Evolutionary conservation across 1,139 yeast species (phyloP), one percentile per base, ranked within the genome.

Genomic region (Yamadazyma jaroonii): DNA sequence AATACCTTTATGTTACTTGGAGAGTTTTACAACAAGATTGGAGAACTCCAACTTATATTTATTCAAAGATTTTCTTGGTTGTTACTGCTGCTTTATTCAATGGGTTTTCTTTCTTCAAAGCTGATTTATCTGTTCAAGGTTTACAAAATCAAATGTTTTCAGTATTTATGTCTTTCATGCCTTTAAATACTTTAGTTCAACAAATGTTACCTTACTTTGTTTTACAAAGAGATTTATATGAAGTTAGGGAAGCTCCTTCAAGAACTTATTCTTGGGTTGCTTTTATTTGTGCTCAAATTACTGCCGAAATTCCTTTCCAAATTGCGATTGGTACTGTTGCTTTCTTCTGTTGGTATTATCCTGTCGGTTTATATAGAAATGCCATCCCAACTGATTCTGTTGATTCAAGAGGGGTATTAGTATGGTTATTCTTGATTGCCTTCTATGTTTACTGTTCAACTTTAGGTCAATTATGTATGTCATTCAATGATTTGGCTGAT

Each of bases 201-300:
- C 95, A 87, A 59, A 76, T 81, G 67, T 65, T 86, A 53, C 94
- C 95, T 31, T 67, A 74, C 40, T 86, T 72, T 55, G 81, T 83
- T 34, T 59, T 64, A 34, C 95, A 84, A 59, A 79, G 96, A 62
- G 80, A 80, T 49, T 66, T 89, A 34, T 89, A 86, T 56, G 96
- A 87, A 57, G 90, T 83, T n/a, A 79, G 96, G 57, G 97, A 89
- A 61, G 78, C 95, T 29, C 96, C 96, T 15, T 72, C 79, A 0
- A 71, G 71, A 50, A 69, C 80, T 3, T 74, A 70, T 52, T 54
- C 68, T 44, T 74, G 80, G 79, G 46, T 61, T 38, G 68, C 76
- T 0, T 74, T 74, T 43, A 61, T 66, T 33, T 32, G 54, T 32
- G 65, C 59, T 30, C 70, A 64, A 44, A 53, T 65, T 35, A 55